phyloP scores from a whole-genome alignment of 2,329 filamentous ascomycete species.

The Alternaria ventricosa region DNA sequence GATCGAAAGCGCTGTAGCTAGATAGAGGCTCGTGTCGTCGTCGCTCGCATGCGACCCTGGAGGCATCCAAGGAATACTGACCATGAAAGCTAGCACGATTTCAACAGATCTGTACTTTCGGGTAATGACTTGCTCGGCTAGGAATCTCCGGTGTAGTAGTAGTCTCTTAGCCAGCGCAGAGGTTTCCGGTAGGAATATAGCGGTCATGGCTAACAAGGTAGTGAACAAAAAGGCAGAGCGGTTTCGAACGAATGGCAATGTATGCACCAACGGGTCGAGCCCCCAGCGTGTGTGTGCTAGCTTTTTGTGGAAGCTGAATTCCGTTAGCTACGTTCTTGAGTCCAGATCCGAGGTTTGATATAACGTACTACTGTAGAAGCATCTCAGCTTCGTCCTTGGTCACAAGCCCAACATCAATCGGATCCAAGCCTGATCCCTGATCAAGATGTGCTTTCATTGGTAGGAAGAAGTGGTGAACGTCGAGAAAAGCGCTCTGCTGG shows the following conservation, averaged over 20 bases:
- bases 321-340: neutral
- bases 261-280: conserved; percentile 71
- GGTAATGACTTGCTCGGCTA: conserved; percentile 68
- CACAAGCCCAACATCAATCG: conserved; percentile 72
- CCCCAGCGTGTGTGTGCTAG: conserved; percentile 78
- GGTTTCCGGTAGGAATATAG: conserved; percentile 70
- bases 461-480: conserved; percentile 71
- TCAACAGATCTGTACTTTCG: conserved; percentile 72
- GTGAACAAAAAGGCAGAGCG: conserved; percentile 76
- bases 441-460: conserved; percentile 69
- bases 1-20: conserved; percentile 72
- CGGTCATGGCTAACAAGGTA: conserved; percentile 71
- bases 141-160: conserved; percentile 66
- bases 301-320: conserved; percentile 68
- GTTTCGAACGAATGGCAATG: conserved; percentile 67
- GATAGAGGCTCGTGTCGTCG: conserved; percentile 75
- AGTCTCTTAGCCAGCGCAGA: conserved; percentile 70
- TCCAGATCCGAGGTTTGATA: neutral
- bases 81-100: conserved; percentile 76
- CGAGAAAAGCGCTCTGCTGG: conserved; percentile 51
- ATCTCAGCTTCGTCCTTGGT: conserved; percentile 69
- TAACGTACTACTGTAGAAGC: conserved; percentile 68
- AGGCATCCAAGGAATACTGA: conserved; percentile 78
- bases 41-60: conserved; percentile 71
- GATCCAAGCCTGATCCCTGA: conserved; percentile 68